Percentiles rank a stretch among this genome's conserved stretches.
Evolutionary conservation across 768 basidiomycete genomes (phyloP).

Genomic region (Macrolepiota fuliginosa): DNA sequence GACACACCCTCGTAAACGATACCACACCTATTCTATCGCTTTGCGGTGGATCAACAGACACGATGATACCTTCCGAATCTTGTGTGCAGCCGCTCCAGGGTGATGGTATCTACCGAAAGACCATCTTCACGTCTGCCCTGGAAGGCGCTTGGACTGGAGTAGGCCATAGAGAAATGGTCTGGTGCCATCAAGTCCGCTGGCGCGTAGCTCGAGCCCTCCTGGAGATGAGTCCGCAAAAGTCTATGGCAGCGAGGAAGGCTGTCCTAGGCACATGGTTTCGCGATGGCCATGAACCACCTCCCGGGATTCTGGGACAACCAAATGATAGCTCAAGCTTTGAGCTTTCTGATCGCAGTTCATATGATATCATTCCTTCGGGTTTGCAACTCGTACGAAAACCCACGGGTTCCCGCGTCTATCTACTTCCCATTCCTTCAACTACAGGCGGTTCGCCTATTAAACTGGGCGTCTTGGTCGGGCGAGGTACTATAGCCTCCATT

Average conservation of each 20-base stretch:
- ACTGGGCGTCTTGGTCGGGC: conserved; percentile 59
- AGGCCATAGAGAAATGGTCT: conserved; percentile 95
- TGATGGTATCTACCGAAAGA: conserved; percentile 43
- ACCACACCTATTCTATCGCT: conserved; percentile 77
- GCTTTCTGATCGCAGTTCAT: conserved; percentile 22
- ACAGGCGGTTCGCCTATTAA: conserved; percentile 19
- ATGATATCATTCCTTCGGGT: conserved; percentile 35
- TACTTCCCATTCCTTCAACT: conserved; percentile 43
- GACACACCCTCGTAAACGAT: conserved; percentile 34
- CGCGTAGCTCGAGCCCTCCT: conserved; percentile 77
- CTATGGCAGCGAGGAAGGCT: conserved; percentile 24
- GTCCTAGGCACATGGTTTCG: conserved; percentile 68
- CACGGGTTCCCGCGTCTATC: conserved; percentile 38
- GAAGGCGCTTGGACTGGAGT: conserved; percentile 95
- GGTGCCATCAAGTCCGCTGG: conserved; percentile 98
- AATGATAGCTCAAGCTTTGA: conserved; percentile 14
- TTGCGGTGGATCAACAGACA: conserved; percentile 90
- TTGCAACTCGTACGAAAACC: conserved; percentile 44
- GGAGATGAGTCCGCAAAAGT: conserved; percentile 48
- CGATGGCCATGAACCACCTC: conserved; percentile 51
- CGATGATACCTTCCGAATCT: conserved; percentile 89
- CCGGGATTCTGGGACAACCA: conserved; percentile 14
- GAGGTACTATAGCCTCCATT: conserved; percentile 50
- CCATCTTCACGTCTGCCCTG: conserved; percentile 82
- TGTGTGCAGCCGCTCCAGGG: conserved; percentile 55